Evolutionary conservation across 352 stramenopile species (phyloP).

Genomic region (Heterotrichella gracilis): DNA sequence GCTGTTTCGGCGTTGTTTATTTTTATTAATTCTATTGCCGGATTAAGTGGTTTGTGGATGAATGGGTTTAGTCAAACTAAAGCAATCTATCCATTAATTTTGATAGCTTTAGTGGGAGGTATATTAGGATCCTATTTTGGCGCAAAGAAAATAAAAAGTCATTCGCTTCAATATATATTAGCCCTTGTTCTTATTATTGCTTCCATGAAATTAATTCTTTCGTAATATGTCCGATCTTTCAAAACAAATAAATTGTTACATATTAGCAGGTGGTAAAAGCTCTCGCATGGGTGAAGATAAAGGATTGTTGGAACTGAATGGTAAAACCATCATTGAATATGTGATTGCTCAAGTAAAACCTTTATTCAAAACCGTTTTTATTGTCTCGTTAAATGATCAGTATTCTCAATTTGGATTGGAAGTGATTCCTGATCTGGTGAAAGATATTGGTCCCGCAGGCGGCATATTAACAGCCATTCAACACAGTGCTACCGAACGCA

Average conservation of each 20-base stretch:
- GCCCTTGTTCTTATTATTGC: too few relatives aligned
- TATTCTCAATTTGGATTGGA: too few relatives aligned
- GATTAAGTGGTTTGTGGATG: not conserved
- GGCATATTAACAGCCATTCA: not conserved
- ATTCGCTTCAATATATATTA: too few relatives aligned
- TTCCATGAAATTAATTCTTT: too few relatives aligned
- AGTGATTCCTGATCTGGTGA: not conserved
- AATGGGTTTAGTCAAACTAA: not conserved
- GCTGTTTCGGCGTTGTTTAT: not conserved
- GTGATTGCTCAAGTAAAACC: not conserved
- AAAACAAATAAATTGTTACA: not conserved
- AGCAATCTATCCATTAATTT: not conserved
- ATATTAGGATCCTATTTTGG: not conserved
- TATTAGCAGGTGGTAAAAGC: not conserved
- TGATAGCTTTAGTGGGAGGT: not conserved
- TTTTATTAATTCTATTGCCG: not conserved
- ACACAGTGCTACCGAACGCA: not conserved
- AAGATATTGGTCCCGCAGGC: not conserved
- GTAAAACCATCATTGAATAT: not conserved
- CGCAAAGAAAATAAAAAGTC: too few relatives aligned
- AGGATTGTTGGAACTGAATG: not conserved
- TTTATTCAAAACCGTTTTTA: not conserved
- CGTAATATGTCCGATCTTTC: too few relatives aligned
- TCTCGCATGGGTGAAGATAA: not conserved
- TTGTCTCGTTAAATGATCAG: not conserved